Conservation (phyloP, 2,329 filamentous ascomycete species). For the Ophiostoma pallidulum region DNA sequence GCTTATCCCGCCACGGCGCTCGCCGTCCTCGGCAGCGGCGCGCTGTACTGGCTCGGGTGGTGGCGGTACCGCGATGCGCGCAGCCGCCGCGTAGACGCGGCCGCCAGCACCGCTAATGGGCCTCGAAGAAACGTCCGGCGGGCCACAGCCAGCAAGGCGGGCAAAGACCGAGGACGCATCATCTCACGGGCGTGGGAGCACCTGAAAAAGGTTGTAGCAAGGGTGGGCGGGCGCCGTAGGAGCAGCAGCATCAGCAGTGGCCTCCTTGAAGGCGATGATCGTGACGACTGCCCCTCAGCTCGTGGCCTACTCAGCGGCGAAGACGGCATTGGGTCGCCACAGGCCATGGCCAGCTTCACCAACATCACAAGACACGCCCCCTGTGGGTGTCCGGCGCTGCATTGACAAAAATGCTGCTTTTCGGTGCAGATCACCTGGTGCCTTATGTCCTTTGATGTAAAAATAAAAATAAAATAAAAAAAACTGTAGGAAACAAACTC, state of each 20-base stretch:
- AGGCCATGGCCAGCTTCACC: neutral
- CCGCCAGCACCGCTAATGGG: no score
- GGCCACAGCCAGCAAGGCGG: neutral
- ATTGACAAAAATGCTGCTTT: neutral
- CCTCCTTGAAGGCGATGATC: neutral
- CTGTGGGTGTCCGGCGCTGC: conserved; percentile 5
- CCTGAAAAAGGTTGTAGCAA: conserved; percentile 7
- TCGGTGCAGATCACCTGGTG: no score
- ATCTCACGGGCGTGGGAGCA: conserved; percentile 8
- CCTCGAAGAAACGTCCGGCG: no score
- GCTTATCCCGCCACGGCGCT: conserved; percentile 29
- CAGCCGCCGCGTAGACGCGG: no score
- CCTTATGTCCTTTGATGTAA: neutral
- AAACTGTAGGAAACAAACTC: neutral
- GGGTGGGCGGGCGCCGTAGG: neutral
- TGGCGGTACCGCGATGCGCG: conserved; percentile 19
- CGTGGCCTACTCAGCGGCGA: neutral
- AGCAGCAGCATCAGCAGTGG: neutral
- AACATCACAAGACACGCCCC: conserved; percentile 4
- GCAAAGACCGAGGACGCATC: no score
- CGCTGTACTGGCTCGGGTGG: conserved; percentile 29
- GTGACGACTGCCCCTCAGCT: neutral
- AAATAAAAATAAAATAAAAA: neutral
- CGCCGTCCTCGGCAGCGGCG: conserved; percentile 25
- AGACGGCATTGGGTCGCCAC: neutral